Conservation (phyloP, 2,329 filamentous ascomycete genomes). For the Mariannaea elegans region DNA sequence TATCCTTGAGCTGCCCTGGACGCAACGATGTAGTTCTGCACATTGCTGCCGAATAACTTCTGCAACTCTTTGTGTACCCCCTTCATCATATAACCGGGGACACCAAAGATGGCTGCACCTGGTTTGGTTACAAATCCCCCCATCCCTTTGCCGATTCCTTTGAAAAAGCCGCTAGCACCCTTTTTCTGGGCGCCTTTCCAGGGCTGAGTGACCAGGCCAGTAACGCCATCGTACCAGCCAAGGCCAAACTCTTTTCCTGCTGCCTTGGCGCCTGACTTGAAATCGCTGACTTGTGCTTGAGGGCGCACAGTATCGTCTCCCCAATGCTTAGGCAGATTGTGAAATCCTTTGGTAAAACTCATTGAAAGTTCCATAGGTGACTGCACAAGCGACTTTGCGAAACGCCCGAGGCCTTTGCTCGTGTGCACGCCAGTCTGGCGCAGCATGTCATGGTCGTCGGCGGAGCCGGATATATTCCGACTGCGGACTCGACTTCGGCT, state of each 20-base stretch:
- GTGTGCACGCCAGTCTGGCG: constrained; percentile 46
- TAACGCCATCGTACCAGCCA: constrained; percentile 81
- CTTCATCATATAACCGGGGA: constrained; percentile 83
- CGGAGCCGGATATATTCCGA: neutral
- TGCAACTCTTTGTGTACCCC: constrained; percentile 65
- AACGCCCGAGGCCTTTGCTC: constrained; percentile 58
- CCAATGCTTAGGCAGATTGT: constrained; percentile 84
- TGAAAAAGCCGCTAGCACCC: constrained; percentile 68
- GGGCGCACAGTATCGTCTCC: constrained; percentile 82
- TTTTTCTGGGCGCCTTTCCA: constrained; percentile 61
- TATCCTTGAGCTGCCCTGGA: constrained; percentile 76
- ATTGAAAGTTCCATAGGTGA: constrained; percentile 85
- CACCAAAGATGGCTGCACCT: constrained; percentile 64
- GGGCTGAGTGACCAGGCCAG: constrained; percentile 81
- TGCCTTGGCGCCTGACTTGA: constrained; percentile 77
- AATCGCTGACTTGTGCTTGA: constrained; percentile 76
- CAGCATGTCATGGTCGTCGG: constrained; percentile 10
- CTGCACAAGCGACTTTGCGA: constrained; percentile 67
- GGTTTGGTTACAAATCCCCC: constrained; percentile 83
- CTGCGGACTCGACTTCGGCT: no score
- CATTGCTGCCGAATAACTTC: constrained; percentile 70
- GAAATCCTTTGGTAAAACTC: constrained; percentile 82
- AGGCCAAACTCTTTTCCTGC: constrained; percentile 80
- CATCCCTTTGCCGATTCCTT: constrained; percentile 81
- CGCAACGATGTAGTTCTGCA: constrained; percentile 77